Base-by-base conservation (phyloP, 2,329 filamentous ascomycete species). In the Blumeria graminis region DNA sequence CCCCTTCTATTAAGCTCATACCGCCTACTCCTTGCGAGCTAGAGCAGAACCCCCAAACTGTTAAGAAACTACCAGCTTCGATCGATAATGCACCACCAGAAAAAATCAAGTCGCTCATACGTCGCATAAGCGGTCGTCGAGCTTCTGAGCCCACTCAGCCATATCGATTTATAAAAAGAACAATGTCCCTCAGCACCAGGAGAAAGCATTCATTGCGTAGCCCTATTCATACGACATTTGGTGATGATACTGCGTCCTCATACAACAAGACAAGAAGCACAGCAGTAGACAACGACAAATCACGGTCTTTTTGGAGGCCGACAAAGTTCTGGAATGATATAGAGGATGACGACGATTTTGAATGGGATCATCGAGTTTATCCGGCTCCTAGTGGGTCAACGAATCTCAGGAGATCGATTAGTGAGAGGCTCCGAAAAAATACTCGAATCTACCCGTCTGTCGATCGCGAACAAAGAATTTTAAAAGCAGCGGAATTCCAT, bases 231-330 rank as follows among this genome's bases (percentile, higher is more conserved):
- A 62, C 62, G 7, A 60, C 62, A 1, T 62, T 61, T 56, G 57
- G 55, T 6, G 58, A 59, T 53, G 62, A 61, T 9, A 65, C 63
- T 58, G 60, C 59, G n/a, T 59, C 59, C 6, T 63, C 10, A 61
- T 68, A 11, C 73, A 72, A 59, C 69, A 71, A 1, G 69, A 66
- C 69, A 3, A 70, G 73, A 6, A 71, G 73, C 33, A 65, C 67
- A 22, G 76, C 73, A 1, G 65, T 70, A 1, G 77, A 82, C 50
- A 72, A 72, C 41, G 70, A 71, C 51, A 76, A 72, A 60, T 66
- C 81, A 13, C 78, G 82, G 64, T 77, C 78, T 0, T 75, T 75
- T 62, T 82, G 78, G 78, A 71, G 74, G 6, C 78, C 78, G n/a
- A 67, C 73, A 13, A 72, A 73, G 61, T 69, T 68, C 55, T 68